Conservation (phyloP, 441 rosid species). For the Pelargonium citronellum region DNA sequence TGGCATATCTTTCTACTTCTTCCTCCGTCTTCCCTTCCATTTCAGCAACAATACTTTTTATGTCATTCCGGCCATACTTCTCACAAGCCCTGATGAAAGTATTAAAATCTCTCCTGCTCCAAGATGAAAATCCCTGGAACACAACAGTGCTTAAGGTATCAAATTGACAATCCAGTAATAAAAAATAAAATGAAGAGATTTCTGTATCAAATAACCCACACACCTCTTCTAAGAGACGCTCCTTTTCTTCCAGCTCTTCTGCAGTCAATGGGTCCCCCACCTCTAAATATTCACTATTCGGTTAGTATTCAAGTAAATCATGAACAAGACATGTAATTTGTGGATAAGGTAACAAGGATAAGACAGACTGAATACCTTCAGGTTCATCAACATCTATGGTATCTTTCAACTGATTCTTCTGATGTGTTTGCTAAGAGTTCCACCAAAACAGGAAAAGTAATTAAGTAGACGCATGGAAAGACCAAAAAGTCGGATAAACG, state of each 20-base stretch:
- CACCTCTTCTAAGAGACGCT: slow-evolving; percentile 81
- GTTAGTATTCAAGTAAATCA: slow-evolving; percentile 21
- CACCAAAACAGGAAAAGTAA: slow-evolving; percentile 9
- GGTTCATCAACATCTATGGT: slow-evolving; percentile 92
- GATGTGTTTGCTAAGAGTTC: slow-evolving; percentile 75
- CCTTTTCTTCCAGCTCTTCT: slow-evolving; percentile 97
- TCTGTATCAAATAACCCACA: slow-evolving; percentile 17
- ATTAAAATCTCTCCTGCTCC: slow-evolving; percentile 95
- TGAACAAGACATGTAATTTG: slow-evolving; percentile 2
- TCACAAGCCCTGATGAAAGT: slow-evolving; percentile 90
- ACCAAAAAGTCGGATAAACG: not conserved
- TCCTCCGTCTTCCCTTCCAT: slow-evolving; percentile 94
- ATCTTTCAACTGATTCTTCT: slow-evolving; percentile 90
- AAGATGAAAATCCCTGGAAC: slow-evolving; percentile 82
- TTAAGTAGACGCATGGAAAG: not conserved
- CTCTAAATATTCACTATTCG: slow-evolving; percentile 34
- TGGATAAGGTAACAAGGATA: not conserved
- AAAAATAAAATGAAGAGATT: slow-evolving; percentile 9
- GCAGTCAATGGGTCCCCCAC: slow-evolving; percentile 92
- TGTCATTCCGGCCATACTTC: slow-evolving; percentile 85
- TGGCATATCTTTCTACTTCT: slow-evolving; percentile 91
- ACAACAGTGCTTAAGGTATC: slow-evolving; percentile 14
- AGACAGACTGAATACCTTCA: slow-evolving; percentile 56
- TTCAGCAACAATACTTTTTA: slow-evolving; percentile 75
- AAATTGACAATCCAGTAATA: not conserved